phyloP scores from a whole-genome alignment of 768 basidiomycete genomes.

The Suillus decipiens region DNA sequence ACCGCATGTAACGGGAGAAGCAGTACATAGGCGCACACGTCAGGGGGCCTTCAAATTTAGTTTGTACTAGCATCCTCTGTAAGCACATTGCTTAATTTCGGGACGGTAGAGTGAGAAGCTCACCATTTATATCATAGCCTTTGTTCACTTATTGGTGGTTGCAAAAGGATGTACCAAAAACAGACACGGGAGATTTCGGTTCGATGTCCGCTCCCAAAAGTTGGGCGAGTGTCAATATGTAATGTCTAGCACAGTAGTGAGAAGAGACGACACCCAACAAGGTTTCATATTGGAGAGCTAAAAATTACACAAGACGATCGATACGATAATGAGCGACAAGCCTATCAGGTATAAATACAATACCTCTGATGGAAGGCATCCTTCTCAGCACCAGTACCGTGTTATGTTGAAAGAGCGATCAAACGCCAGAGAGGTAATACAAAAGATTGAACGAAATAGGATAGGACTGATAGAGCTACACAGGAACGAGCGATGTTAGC shows the following conservation, averaged over 20 bases:
- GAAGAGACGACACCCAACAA: neutral
- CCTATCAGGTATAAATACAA: neutral
- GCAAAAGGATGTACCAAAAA: neutral
- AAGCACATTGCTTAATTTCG: conserved; percentile 7
- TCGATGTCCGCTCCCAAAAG: neutral
- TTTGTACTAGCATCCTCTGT: neutral
- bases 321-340: neutral
- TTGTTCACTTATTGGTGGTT: neutral
- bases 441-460: conserved; percentile 4
- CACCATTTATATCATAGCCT: conserved; percentile 1
- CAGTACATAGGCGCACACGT: neutral
- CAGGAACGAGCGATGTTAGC: conserved; percentile 5
- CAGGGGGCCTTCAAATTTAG: neutral
- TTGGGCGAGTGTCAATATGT: neutral
- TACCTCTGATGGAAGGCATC: conserved; percentile 1
- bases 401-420: neutral
- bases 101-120: neutral
- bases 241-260: neutral
- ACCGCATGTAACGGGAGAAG: neutral
- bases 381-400: neutral
- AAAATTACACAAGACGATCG: neutral
- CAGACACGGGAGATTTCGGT: neutral
- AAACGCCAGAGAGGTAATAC: neutral
- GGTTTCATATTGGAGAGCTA: neutral
- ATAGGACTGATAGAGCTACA: conserved; percentile 11